These are phyloP conservation scores for Apiotrichum brassicae DNA, from an alignment of 1,284 basidiomycete genomes.

Conservation along the genomic window DNA sequence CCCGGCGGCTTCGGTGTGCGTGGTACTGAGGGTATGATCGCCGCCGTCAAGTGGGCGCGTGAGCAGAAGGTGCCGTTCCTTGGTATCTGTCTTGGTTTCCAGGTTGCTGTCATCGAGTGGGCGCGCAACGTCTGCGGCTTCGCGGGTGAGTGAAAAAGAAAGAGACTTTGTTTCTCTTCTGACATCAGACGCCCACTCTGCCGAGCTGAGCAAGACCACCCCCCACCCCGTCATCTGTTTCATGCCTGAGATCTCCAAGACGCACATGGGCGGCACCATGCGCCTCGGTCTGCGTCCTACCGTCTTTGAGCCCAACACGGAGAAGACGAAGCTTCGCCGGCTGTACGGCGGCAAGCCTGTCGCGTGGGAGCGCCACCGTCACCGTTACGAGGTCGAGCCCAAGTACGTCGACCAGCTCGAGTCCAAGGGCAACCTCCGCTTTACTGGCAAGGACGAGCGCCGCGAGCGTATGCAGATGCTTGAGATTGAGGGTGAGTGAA, in stretches of 20 bases:
- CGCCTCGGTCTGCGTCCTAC: conserved; percentile 90
- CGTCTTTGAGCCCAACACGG: conserved; percentile 63
- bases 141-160: conserved; percentile 55
- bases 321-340: conserved; percentile 63
- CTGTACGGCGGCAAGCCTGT: conserved; percentile 78
- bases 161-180: no score
- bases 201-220: conserved; percentile 63
- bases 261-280: conserved; percentile 99
- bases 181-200: conserved; percentile 69
- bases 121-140: conserved; percentile 77
- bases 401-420: conserved; percentile 70
- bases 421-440: conserved; percentile 62
- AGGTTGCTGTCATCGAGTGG: conserved; percentile 94
- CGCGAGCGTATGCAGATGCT: conserved; percentile 97
- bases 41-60: conserved; percentile 92
- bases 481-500: conserved; percentile 73
- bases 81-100: conserved; percentile 97
- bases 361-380: conserved; percentile 96
- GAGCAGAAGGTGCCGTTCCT: conserved; percentile 93
- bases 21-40: conserved; percentile 95
- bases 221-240: conserved; percentile 78
- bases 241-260: conserved; percentile 98
- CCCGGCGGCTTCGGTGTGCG: conserved; percentile 92
- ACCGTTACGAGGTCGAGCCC: conserved; percentile 97
- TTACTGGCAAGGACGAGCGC: conserved; percentile 89